phyloP scores from a whole-genome alignment of 306 rosid genomes.

The Sphenostylis stenocarpa region DNA sequence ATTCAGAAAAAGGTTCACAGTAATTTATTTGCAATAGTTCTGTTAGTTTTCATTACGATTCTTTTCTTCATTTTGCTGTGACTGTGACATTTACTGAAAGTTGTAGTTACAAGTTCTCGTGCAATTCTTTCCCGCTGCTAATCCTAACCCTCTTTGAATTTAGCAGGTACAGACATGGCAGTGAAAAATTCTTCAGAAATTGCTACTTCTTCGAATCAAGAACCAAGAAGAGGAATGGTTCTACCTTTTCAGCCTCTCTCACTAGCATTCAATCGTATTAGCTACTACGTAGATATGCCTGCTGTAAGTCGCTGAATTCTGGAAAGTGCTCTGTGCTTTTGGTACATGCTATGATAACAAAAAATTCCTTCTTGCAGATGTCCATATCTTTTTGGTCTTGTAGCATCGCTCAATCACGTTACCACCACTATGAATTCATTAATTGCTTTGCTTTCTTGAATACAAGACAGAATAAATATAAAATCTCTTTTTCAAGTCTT shows the following conservation, averaged over 20 bases:
- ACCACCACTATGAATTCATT: background rate
- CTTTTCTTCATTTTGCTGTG: background rate
- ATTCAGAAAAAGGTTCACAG: background rate
- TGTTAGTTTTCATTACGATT: background rate
- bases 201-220: slow-evolving; percentile 14
- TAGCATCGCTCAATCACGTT: background rate
- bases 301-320: slow-evolving; percentile 48
- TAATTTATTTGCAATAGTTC: background rate
- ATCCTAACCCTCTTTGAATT: background rate
- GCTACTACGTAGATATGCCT: slow-evolving; percentile 81
- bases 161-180: slow-evolving; percentile 30
- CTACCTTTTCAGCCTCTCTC: slow-evolving; percentile 72
- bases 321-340: background rate
- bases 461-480: background rate
- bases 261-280: slow-evolving; percentile 66
- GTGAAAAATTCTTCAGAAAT: slow-evolving; percentile 14
- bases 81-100: background rate
- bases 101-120: background rate
- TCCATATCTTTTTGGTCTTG: background rate
- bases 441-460: background rate
- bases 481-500: background rate
- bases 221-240: slow-evolving; percentile 52
- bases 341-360: background rate
- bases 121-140: background rate
- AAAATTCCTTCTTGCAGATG: background rate